These are phyloP conservation scores for Tremellales sp. DNA, from an alignment of 1,284 basidiomycete species.

Conservation along the genomic window DNA sequence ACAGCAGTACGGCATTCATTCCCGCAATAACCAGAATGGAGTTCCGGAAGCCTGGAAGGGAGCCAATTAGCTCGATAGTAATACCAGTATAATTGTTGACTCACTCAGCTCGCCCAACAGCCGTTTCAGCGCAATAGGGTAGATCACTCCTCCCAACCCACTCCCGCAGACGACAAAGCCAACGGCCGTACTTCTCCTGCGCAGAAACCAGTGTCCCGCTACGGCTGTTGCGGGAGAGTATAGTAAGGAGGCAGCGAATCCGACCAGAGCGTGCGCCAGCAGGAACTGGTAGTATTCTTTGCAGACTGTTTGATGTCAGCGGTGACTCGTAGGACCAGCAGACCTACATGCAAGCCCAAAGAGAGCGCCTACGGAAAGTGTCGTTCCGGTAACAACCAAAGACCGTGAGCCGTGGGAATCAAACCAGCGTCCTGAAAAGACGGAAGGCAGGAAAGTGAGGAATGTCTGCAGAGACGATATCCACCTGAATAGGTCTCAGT, in stretches of 20 bases:
- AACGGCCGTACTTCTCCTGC: slow-evolving; percentile 34
- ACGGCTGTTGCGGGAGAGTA: slow-evolving; percentile 43
- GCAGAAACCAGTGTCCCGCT: slow-evolving; percentile 44
- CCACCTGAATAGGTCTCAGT: slow-evolving; percentile 25
- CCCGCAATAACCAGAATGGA: slow-evolving; percentile 41
- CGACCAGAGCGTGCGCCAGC: slow-evolving; percentile 38
- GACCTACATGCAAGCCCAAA: slow-evolving; percentile 42
- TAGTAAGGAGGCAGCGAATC: slow-evolving; percentile 33
- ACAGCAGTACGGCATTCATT: slow-evolving; percentile 38
- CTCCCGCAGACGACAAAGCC: slow-evolving; percentile 40
- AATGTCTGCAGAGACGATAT: slow-evolving; percentile 37
- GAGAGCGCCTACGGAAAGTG: slow-evolving; percentile 24
- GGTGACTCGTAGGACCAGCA: not conserved
- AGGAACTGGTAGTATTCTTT: slow-evolving; percentile 45
- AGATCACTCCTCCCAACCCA: slow-evolving; percentile 42
- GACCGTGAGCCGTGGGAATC: slow-evolving; percentile 39
- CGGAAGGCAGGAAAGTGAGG: slow-evolving; percentile 32
- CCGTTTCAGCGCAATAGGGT: slow-evolving; percentile 40
- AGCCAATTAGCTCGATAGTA: not conserved
- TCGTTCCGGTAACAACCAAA: slow-evolving; percentile 28
- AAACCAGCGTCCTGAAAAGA: slow-evolving; percentile 41
- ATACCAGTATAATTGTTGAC: slow-evolving; percentile 4
- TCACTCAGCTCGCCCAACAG: slow-evolving; percentile 31
- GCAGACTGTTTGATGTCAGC: slow-evolving; percentile 24
- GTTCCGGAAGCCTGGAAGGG: slow-evolving; percentile 33